Evolutionary conservation across 371 early-diverging fungal genomes (phyloP), one percentile per base, ranked within the genome.

Genomic region (Mucor indicus): DNA sequence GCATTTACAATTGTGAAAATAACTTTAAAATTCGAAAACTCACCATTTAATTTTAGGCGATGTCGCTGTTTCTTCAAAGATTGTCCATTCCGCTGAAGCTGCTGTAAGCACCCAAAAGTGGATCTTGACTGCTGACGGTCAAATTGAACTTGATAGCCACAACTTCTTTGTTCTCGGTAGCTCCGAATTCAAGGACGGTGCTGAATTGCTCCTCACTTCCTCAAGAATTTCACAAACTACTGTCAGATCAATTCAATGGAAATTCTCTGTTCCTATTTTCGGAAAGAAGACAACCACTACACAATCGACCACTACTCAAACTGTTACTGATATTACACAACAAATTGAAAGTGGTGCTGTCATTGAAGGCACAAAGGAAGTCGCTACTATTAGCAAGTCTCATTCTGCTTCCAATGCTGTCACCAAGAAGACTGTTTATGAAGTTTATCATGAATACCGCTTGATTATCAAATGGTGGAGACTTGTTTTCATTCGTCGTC

Each of bases 251-350:
- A 50, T 69, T 23, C 56, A 56, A 30, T 74, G 74, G 74, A 67
- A 57, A 31, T 69, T 74, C 53, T 56, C 66, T 41, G 39, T 49
- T 6, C 74, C 74, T 22, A 46, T 70, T 10, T 74, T 74, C 45
- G 66, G 66, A 22, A 69, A 67, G 51, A 49, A 41, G 37, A 42
- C 54, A 3, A 25, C 48, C 15, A 31, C 43, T 0, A 33, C 49
- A n/a, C 9, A 27, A 27, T n/a, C 35, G 6, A 48, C 24, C 12
- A 35, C 25, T 2, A 19, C 30, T 2, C 29, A 44, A 11, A 27
- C 41, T 19, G 27, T 40, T 17, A 27, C 25, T 35, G 53, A 47
- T 7, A 40, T 55, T 22, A 57, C 67, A 20, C 29, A 54, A 10
- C 61, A 46, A 23, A 47, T 60, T 16, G 62, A 56, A 17, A 25